Base-by-base conservation (phyloP, 495 filamentous ascomycete species). In the Cudoniella acicularis region DNA sequence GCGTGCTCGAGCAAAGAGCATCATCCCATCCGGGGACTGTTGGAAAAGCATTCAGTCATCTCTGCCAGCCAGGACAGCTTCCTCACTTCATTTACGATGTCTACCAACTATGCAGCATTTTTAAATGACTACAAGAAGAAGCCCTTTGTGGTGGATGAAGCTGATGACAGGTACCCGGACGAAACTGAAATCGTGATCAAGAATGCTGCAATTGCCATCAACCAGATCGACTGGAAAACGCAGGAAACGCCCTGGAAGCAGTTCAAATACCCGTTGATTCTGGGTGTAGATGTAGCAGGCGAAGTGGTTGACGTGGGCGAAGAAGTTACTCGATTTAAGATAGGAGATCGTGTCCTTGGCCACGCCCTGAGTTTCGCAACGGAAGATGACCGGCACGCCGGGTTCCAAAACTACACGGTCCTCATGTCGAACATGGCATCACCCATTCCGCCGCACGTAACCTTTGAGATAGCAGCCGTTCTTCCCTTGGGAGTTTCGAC, bases 241-340 rank as follows among this genome's bases (percentile, higher is more conserved):
- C 52, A 55, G 26, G 25, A 50, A 9, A 27, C 9, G 11, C 10
- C 13, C 23, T 41, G 8, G 10, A 8, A 9, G 9, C 50, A 8
- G 10, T 22, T 52, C 23, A 69, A 68, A 0, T 83, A 78, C 48
- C 83, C 83, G 0, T 55, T 67, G 26, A 70, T 83, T 46, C 64
- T 84, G 2, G 82, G 84, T 26, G 62, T 62, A 52, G 85, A 86
- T 61, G 65, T 82, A 20, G 73, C 80, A 0, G 85, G 85, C 21
- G 73, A 71, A 2, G 71, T 87, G 11, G 70, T 67, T 10, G 72
- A 69, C 23, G 73, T 80, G 24, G 82, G 83, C 13, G 49, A 61
- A 0, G 67, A 43, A 13, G 78, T 78, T 3, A 73, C 63, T 21
- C 36, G 59, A 0, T 77, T 83, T 70, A 73, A 75, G 40, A 13